These are phyloP conservation scores for apple (Malus domestica) DNA, from an alignment of 306 rosid species.

Conservation along the genomic window DNA sequence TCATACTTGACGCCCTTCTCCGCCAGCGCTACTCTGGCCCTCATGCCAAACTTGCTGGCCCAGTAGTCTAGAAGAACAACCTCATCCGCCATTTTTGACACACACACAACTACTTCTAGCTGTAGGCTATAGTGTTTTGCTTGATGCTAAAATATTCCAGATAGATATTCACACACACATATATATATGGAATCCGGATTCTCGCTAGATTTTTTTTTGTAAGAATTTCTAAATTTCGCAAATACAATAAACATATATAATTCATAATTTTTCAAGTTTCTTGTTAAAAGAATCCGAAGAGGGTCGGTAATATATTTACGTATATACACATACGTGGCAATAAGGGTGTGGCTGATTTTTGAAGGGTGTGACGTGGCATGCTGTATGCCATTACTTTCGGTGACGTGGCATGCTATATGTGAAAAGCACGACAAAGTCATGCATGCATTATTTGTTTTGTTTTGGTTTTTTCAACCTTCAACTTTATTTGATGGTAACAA, in stretches of 20 bases:
- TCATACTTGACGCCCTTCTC: slow-evolving; percentile 36
- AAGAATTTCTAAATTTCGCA: accelerated
- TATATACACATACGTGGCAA: too few relatives aligned
- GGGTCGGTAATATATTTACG: too few relatives aligned
- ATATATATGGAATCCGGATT: too few relatives aligned
- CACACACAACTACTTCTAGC: not conserved
- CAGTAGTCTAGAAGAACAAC: slow-evolving; percentile 14
- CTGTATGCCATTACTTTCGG: too few relatives aligned
- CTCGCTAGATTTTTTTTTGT: accelerated
- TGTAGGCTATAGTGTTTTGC: not conserved
- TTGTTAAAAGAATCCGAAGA: too few relatives aligned
- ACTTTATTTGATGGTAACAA: not conserved
- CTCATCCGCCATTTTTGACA: slow-evolving; percentile 17
- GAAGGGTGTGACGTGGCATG: too few relatives aligned
- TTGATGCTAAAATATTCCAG: not conserved
- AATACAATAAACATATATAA: too few relatives aligned
- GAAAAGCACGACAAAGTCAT: not conserved
- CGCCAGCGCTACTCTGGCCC: slow-evolving; percentile 27
- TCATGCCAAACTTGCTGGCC: slow-evolving; percentile 29
- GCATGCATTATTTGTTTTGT: not conserved
- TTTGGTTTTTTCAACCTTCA: not conserved
- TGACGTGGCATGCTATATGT: not conserved
- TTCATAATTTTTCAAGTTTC: too few relatives aligned
- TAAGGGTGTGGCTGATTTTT: too few relatives aligned
- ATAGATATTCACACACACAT: too few relatives aligned